A percentile compares a stretch with the other conserved stretches of the same genome.
Evolutionary conservation across 257 asterid genomes (phyloP).

Genomic region (Solanum appendiculatum): DNA sequence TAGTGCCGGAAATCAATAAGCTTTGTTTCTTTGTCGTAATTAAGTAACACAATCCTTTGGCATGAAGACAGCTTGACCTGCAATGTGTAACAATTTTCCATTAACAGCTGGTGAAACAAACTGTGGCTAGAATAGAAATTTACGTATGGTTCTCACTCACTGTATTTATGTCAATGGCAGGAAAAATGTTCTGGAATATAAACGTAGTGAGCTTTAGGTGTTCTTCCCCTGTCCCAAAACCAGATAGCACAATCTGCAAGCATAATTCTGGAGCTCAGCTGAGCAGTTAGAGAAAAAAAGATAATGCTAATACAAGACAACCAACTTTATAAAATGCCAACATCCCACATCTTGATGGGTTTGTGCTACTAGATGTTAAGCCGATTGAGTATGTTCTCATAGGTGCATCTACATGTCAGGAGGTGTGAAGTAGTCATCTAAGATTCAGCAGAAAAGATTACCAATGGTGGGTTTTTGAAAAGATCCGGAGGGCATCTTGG

Average conservation of each 20-base stretch:
- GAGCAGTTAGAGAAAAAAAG: not conserved
- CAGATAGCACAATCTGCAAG: slow-evolving; percentile 86
- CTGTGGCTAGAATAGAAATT: not conserved
- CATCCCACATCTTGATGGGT: not conserved
- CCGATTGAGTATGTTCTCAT: not conserved
- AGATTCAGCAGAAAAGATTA: slow-evolving; percentile 11
- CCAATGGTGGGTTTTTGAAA: slow-evolving; percentile 78
- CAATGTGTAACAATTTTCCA: not conserved
- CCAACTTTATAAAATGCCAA: not conserved
- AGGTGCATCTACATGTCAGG: not conserved
- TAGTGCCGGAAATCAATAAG: slow-evolving; percentile 84
- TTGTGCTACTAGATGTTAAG: not conserved
- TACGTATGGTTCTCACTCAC: slow-evolving; percentile 34
- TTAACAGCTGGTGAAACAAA: not conserved
- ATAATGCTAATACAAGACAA: not conserved
- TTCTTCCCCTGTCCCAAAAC: slow-evolving; percentile 92
- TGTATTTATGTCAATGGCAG: slow-evolving; percentile 82
- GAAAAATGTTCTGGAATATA: slow-evolving; percentile 92
- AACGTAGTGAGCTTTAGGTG: slow-evolving; percentile 85
- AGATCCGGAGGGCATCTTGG: slow-evolving; percentile 80
- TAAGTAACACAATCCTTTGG: slow-evolving; percentile 90
- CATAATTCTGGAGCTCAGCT: slow-evolving; percentile 5
- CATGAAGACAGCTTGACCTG: slow-evolving; percentile 92
- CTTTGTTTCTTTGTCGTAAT: slow-evolving; percentile 80
- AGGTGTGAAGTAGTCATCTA: not conserved